Conservation (phyloP, 768 basidiomycete genomes). For the Tricholoma flavovirens region DNA sequence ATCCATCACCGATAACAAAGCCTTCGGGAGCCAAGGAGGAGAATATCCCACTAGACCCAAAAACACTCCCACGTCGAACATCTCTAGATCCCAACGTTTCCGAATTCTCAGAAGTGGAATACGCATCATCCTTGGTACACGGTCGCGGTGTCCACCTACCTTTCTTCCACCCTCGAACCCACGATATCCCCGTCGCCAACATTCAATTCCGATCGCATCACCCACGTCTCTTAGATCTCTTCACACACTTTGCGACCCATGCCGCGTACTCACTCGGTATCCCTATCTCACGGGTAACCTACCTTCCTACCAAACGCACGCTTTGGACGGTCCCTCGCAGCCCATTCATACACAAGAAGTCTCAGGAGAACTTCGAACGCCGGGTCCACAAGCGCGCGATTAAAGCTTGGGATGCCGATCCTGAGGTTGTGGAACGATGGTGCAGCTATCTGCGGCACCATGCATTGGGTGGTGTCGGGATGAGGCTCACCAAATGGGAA, state of each 20-base stretch:
- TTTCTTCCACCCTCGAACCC: slow-evolving; percentile 51
- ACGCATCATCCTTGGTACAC: slow-evolving; percentile 53
- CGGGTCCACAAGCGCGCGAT: slow-evolving; percentile 78
- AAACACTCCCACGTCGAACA: slow-evolving; percentile 8
- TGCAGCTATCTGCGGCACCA: slow-evolving; percentile 71
- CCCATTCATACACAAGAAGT: slow-evolving; percentile 91
- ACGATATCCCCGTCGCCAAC: slow-evolving; percentile 71
- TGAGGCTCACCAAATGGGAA: slow-evolving; percentile 78
- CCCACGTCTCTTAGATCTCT: slow-evolving; percentile 62
- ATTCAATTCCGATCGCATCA: slow-evolving; percentile 82
- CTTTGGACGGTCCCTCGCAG: slow-evolving; percentile 83
- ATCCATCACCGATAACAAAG: neutral
- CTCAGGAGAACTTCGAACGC: slow-evolving; percentile 92
- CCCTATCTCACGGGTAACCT: slow-evolving; percentile 58
- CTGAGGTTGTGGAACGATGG: slow-evolving; percentile 75
- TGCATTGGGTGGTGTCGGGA: slow-evolving; percentile 79
- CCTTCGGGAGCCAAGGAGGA: neutral
- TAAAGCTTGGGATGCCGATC: slow-evolving; percentile 87
- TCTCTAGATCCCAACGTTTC: slow-evolving; percentile 7
- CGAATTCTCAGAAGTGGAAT: slow-evolving; percentile 34
- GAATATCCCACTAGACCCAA: slow-evolving; percentile 8
- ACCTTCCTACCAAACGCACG: slow-evolving; percentile 67
- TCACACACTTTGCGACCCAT: slow-evolving; percentile 78
- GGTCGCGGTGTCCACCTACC: slow-evolving; percentile 56
- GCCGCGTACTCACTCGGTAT: slow-evolving; percentile 83